phyloP scores from a whole-genome alignment of 352 stramenopile species.

The Lagenidium giganteum region DNA sequence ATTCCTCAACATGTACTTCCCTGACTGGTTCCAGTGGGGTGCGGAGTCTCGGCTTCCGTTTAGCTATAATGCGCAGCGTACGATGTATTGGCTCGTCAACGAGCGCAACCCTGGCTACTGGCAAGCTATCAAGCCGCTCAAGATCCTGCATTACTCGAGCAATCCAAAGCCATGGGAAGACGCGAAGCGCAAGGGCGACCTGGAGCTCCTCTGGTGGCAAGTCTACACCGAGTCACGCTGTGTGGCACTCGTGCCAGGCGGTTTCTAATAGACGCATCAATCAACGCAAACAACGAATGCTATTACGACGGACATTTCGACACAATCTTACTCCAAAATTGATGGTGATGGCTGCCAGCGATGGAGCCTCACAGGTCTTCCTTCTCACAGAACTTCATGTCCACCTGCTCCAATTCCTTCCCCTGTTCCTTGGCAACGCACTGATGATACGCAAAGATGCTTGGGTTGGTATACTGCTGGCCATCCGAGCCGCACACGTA shows the following conservation, averaged over 20 bases:
- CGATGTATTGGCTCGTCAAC: constrained; percentile 78
- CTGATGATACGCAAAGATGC: constrained; percentile 51
- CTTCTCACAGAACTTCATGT: constrained; percentile 40
- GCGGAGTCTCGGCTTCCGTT: constrained; percentile 52
- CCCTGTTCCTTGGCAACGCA: constrained; percentile 30
- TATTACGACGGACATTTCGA: too few relatives aligned
- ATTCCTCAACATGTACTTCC: constrained; percentile 85
- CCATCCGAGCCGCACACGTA: constrained; percentile 54
- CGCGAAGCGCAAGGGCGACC: constrained; percentile 26
- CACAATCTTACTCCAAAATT: too few relatives aligned
- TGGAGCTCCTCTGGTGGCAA: constrained; percentile 43
- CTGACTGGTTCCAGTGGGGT: constrained; percentile 54
- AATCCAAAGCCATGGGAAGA: constrained; percentile 41
- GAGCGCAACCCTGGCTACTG: constrained; percentile 69
- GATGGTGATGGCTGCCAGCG: too few relatives aligned
- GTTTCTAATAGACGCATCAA: too few relatives aligned
- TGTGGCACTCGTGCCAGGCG: constrained; percentile 5
- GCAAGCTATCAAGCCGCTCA: constrained; percentile 37
- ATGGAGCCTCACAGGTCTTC: too few relatives aligned
- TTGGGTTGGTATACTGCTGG: constrained; percentile 44
- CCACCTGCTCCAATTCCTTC: constrained; percentile 23
- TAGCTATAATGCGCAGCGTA: constrained; percentile 80
- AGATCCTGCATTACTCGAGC: constrained; percentile 37
- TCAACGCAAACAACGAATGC: too few relatives aligned
- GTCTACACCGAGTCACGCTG: constrained; percentile 28